A percentile compares a stretch with the other conserved stretches of the same genome.
Evolutionary conservation across 2,329 filamentous ascomycete species (phyloP).

Genomic region (Penicillium sp.): DNA sequence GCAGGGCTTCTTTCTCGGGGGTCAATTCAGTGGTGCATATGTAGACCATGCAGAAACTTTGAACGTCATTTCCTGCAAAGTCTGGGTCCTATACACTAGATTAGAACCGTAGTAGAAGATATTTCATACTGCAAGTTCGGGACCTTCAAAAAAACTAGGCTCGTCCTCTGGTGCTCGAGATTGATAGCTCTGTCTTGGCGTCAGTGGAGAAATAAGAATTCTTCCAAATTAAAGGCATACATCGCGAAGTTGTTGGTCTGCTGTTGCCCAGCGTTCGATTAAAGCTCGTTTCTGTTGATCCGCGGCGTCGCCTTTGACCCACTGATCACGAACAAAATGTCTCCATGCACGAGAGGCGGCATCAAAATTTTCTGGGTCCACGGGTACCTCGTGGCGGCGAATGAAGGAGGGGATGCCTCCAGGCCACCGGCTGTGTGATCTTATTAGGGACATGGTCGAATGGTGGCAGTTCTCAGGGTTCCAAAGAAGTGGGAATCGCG

Average conservation of each 20-base stretch:
- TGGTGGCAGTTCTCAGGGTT: neutral
- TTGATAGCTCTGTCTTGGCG: slow-evolving; percentile 8
- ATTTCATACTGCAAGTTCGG: slow-evolving; percentile 7
- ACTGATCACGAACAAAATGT: slow-evolving; percentile 14
- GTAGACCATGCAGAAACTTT: neutral
- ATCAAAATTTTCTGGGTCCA: slow-evolving; percentile 3
- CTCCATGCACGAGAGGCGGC: slow-evolving; percentile 14
- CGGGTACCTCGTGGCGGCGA: slow-evolving; percentile 10
- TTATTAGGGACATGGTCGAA: slow-evolving; percentile 1
- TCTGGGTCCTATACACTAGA: neutral
- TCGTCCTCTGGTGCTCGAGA: slow-evolving; percentile 8
- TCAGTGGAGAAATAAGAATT: neutral
- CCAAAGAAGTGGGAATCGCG: neutral
- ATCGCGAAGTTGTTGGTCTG: slow-evolving; percentile 12
- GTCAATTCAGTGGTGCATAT: slow-evolving; percentile 10
- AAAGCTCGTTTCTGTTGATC: slow-evolving; percentile 14
- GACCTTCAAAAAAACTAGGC: slow-evolving; percentile 6
- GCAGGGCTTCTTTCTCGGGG: slow-evolving; percentile 12
- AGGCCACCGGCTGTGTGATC: slow-evolving; percentile 6
- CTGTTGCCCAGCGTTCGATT: slow-evolving; percentile 14
- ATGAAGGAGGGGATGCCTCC: slow-evolving; percentile 10
- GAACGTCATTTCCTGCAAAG: neutral
- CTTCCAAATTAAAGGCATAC: neutral
- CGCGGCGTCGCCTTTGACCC: slow-evolving; percentile 6
- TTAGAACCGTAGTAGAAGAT: neutral